Evolutionary conservation across 1,139 yeast genomes (phyloP), one percentile per base, ranked within the genome.

Genomic region (Suhomyces yuchorum): DNA sequence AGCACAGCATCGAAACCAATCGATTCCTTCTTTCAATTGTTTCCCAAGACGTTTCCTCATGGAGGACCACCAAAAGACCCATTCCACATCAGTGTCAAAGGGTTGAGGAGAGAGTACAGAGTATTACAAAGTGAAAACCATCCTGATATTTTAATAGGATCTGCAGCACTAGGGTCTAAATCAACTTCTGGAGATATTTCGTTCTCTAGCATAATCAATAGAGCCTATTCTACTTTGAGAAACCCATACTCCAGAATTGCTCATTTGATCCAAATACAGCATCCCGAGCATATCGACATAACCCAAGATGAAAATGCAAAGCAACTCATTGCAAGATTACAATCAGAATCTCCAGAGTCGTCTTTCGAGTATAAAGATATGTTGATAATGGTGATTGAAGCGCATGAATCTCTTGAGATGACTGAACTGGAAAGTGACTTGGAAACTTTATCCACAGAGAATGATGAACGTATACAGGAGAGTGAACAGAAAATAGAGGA

Each of bases 351-450:
- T 1, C 62, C 62, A 9, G 71, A 67, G 39, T 59, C 61, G 17
- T 61, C 74, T 4, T 51, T 69, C 46, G 68, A 66, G 37, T 75
- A 88, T 61, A 87, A 87, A 51, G 78, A 72, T 18, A 70, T 86
- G 61, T 66, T 89, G 36, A 80, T 86, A 84, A 79, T 82, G 41
- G 89, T 92, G 28, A 71, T 92, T 66, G 95, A 90, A 56, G 84
- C 89, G 1, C 92, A 90, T 59, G 96, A 89, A 61, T 76, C 80
- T 34, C 71, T 88, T 48, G 90, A 86, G 54, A 81, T 82, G 60
- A 85, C 91, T 1, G 69, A 70, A 8, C 69, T 71, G 51, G 85
- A 80, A 50, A 66, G 73, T 2, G 96, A 87, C 46, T 71, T 87
- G 46, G 78, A 71, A 2, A 70, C 62, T 1, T 65, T 90, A 48